phyloP scores from a whole-genome alignment of 176 grass and related monocot species.

The Phyllostachys edulis region DNA sequence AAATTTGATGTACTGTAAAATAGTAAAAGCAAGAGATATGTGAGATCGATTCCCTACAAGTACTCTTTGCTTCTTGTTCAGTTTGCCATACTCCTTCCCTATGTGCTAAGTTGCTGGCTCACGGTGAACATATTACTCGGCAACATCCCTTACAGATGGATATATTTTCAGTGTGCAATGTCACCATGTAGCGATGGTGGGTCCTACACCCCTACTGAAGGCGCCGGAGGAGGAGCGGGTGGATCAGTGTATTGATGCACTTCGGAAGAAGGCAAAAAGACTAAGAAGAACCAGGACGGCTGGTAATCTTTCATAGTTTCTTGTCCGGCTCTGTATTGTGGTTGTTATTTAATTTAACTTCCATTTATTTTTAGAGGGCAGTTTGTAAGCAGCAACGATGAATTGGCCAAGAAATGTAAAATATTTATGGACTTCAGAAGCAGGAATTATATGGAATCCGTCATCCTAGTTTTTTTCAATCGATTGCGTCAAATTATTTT shows the following conservation, averaged over 20 bases:
- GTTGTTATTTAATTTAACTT: too few species aligned
- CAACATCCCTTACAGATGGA: background rate
- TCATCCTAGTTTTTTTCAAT: too few species aligned
- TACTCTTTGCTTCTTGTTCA: background rate
- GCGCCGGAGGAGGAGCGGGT: too few species aligned
- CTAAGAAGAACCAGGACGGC: too few species aligned
- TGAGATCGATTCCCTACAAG: background rate
- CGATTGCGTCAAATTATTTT: too few species aligned
- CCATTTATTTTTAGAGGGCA: background rate
- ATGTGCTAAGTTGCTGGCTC: background rate
- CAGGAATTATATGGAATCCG: too few species aligned
- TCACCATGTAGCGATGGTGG: background rate
- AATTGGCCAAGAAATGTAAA: background rate
- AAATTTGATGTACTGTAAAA: background rate
- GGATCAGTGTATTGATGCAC: too few species aligned
- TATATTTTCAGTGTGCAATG: background rate
- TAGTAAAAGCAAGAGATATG: constrained; percentile 1
- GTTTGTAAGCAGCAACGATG: background rate
- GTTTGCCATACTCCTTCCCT: background rate
- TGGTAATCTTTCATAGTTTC: too few species aligned
- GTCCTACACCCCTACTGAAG: too few species aligned
- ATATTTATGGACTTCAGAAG: too few species aligned
- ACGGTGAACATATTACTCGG: background rate
- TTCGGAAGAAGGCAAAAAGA: too few species aligned
- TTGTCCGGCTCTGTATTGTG: too few species aligned